These are phyloP conservation scores for Leishmania gerbilli DNA, from an alignment of 208 protist species.

Conservation along the genomic window DNA sequence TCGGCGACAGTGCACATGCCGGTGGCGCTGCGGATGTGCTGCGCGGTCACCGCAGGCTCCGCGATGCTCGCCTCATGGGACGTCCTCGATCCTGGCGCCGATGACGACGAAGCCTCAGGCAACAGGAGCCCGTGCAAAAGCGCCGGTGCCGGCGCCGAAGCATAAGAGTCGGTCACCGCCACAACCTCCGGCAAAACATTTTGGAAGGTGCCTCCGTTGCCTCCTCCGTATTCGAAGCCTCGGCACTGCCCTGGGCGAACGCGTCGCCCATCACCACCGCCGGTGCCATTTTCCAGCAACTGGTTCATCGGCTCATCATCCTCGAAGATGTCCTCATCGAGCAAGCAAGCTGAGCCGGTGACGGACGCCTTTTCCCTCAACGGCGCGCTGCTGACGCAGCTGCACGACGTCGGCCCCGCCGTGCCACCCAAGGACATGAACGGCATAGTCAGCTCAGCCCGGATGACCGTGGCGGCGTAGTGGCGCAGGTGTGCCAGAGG, in stretches of 20 bases:
- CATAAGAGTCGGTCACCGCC: conserved; percentile 5
- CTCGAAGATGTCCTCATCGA: neutral
- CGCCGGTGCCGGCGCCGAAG: conserved; percentile 4
- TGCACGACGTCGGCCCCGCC: neutral
- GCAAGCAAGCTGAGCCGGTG: neutral
- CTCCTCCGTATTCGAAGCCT: neutral
- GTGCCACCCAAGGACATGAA: neutral
- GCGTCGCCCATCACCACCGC: neutral
- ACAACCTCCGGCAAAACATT: conserved; percentile 16
- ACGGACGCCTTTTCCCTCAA: neutral
- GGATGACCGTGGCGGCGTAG: conserved; percentile 32
- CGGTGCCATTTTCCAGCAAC: neutral
- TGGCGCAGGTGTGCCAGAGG: conserved; percentile 33
- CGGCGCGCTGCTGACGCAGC: neutral
- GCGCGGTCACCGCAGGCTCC: neutral
- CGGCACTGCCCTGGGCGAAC: neutral
- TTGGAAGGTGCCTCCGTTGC: neutral
- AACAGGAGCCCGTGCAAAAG: conserved; percentile 10
- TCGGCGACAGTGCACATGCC: neutral
- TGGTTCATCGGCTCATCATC: neutral
- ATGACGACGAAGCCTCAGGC: neutral
- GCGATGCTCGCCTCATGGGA: neutral
- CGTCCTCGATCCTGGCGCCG: neutral
- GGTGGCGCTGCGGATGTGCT: neutral
- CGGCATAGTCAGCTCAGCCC: conserved; percentile 12